Base-by-base conservation (phyloP, 2,329 filamentous ascomycete genomes). In the Claviceps humidiphila region DNA sequence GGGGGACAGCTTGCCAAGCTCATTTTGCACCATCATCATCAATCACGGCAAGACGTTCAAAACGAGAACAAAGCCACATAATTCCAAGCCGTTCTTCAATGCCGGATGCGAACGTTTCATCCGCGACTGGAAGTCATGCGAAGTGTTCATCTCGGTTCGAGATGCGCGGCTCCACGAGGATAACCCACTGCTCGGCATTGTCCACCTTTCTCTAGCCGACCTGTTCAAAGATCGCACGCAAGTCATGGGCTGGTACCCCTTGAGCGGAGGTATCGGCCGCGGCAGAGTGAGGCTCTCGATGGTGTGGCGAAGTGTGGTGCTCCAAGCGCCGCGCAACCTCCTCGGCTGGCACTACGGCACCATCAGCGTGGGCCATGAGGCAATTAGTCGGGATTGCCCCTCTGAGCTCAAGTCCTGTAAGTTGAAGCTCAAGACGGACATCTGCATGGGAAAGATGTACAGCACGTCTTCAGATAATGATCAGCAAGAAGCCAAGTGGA, bases 81-180 rank as follows among this genome's bases (percentile, higher is more conserved):
- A 87, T 56, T 76, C 81, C 0, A 87, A 87, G 59, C 85, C 85
- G 0, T 89, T 88, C 65, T 89, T 85, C 72, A 89, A 89, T 57
- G 85, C 85, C 2, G 82, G 82, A 5, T 86, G 80, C 2, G 85
- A 89, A 63, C 76, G 82, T 5, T 87, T 87, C 56, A 74, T 89
- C 41, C 72, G 78, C 13, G 81, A 89, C 61, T 87, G 84, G 76
- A 72, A 71, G 16, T 78, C 74, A 13, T 76, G 81, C 1, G 84
- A 88, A 62, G 71, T 88, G 37, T 82, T 85, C 57, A 68, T 89
- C 34, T 73, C 76, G 1, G 82, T 87, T 1, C 76, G 83, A 11
- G 85, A 89, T 61, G 72, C 78, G 20, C 74, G 84, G 4, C 72
- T 86, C 22, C 77, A 84, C 50, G 85, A 89, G 61, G 79, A 85